Conservation (phyloP, 2,329 filamentous ascomycete species). For the Hypoxylon sp. region DNA sequence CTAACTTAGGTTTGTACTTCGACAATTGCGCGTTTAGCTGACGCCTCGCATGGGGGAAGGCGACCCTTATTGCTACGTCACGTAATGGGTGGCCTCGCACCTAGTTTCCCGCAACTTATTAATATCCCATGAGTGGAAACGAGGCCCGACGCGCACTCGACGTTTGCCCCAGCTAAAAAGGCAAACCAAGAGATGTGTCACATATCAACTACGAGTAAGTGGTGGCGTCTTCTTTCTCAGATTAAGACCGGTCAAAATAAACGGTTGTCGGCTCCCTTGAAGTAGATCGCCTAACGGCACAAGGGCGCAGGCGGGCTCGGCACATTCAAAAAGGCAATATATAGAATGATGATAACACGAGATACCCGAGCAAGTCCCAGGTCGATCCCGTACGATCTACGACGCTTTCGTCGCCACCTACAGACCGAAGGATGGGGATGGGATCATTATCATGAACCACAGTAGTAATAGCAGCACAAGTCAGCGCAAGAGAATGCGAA, state of each 20-base stretch:
- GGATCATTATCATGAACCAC: conserved; percentile 9
- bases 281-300: conserved; percentile 30
- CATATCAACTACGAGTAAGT: conserved; percentile 34
- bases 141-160: conserved; percentile 12
- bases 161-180: conserved; percentile 22
- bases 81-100: conserved; percentile 14
- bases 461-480: not conserved
- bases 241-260: conserved; percentile 36
- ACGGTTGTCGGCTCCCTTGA: conserved; percentile 6
- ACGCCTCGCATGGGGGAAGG: conserved; percentile 20
- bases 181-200: conserved; percentile 39
- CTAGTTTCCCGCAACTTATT: conserved; percentile 9
- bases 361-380: conserved; percentile 30
- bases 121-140: conserved; percentile 5
- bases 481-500: conserved; percentile 34
- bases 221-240: conserved; percentile 25
- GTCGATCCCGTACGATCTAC: conserved; percentile 28
- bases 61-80: conserved; percentile 28
- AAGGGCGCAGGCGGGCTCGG: conserved; percentile 5
- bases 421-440: conserved; percentile 20
- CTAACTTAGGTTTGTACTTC: conserved; percentile 15
- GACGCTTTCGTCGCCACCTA: conserved; percentile 16
- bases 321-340: conserved; percentile 32
- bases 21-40: conserved; percentile 27
- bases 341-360: conserved; percentile 22